Base-by-base conservation (phyloP, 768 basidiomycete species). In the Antrodiella citrinella region DNA sequence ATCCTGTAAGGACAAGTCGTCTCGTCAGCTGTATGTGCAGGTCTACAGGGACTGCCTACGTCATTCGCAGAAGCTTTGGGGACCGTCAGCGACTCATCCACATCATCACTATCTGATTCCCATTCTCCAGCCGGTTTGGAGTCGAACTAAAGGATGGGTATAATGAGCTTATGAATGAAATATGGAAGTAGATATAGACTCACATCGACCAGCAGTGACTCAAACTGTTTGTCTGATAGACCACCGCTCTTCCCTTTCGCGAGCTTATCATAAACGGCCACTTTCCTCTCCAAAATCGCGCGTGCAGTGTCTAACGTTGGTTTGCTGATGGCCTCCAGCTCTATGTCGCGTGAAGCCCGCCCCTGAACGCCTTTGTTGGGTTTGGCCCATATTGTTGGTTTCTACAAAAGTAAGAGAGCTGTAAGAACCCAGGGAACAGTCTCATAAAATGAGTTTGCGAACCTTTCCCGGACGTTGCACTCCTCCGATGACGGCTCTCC, bases 211-310 rank as follows among this genome's bases (percentile, higher is more conserved):
- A 91, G 66, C 15, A 91, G 65, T 1, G 73, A 68, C 48, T 82
- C 82, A 51, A 80, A 86, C 59, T 93, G 86, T 48, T 75, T 76
- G 51, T 91, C 88, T 41, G 61, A 84, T 59, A 93, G 60, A 3
- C 90, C 89, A 0, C 83, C 89, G 10, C 80, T 80, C 64, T 88
- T 85, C 11, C 91, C 91, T 58, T 79, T 83, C 60, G 73, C 68
- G 30, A 92, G 62, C 61, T 91, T 83, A 10, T 91, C 84, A 57
- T 93, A 92, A 44, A 88, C 77, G 65, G 80, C 78, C 3, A 86
- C 80, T 62, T 93, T 92, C 51, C 82, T 74, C 63, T 91, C 85
- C 26, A 92, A 67, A 1, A 75, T 75, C 2, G 81, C 81, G 12
- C 81, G 80, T 15, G 84, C 82, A 0, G 80, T 79, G 49, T 92